Evolutionary conservation across 257 asterid species (phyloP).

Genomic region (Henckelia pumila): DNA sequence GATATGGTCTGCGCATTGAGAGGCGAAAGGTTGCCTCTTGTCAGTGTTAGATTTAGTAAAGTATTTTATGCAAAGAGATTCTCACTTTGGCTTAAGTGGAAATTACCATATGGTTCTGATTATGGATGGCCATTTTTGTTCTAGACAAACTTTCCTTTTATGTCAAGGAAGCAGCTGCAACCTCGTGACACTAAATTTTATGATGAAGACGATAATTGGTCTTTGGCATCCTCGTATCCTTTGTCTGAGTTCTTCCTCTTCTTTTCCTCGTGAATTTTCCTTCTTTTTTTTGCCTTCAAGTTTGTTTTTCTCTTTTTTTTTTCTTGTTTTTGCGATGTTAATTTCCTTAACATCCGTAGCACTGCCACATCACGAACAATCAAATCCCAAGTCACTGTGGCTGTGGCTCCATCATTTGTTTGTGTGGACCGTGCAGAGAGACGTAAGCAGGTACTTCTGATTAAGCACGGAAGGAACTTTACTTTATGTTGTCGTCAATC

Average conservation of each 20-base stretch:
- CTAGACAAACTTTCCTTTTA: slow-evolving; percentile 46
- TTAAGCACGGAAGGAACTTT: slow-evolving; percentile 15
- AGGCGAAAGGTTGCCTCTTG: neutral
- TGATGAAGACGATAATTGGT: slow-evolving; percentile 73
- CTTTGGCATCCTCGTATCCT: slow-evolving; percentile 92
- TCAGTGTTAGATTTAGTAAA: neutral
- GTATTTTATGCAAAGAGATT: neutral
- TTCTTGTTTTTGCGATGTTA: neutral
- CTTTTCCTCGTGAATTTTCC: neutral
- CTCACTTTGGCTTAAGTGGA: slow-evolving; percentile 6
- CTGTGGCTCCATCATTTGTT: slow-evolving; percentile 64
- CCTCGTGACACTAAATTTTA: slow-evolving; percentile 37
- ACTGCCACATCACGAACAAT: slow-evolving; percentile 78
- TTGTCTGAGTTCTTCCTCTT: neutral
- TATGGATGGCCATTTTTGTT: slow-evolving; percentile 23
- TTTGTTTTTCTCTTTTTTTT: too few species aligned
- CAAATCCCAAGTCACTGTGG: slow-evolving; percentile 72
- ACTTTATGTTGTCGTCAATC: neutral
- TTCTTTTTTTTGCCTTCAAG: neutral
- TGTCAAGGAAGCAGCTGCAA: slow-evolving; percentile 40
- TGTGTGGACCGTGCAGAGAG: slow-evolving; percentile 60
- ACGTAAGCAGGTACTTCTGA: slow-evolving; percentile 67
- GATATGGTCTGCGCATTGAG: neutral
- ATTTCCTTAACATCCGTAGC: slow-evolving; percentile 39
- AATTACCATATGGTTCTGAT: slow-evolving; percentile 26